Conservation (phyloP, 1,284 basidiomycete species). For the Trichosporon inkin region DNA sequence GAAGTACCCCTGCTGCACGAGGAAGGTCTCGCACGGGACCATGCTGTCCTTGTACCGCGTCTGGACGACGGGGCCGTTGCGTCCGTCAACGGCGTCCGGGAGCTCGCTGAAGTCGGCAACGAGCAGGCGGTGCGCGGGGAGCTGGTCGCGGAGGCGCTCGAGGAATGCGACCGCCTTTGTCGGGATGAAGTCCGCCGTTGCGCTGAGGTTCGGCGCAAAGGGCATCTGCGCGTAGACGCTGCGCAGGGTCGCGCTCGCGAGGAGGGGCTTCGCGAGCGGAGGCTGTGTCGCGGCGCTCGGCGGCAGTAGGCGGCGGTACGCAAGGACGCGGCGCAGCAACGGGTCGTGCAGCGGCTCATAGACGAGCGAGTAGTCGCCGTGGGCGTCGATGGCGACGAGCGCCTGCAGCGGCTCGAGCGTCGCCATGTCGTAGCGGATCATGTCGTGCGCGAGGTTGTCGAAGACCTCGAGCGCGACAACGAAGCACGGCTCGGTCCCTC, state of each 20-base stretch:
- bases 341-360: conserved; percentile 84
- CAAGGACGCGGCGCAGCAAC: conserved; percentile 61
- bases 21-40: conserved; percentile 82
- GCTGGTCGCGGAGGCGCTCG: conserved; percentile 72
- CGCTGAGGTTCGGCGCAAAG: conserved; percentile 84
- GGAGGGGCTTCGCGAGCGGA: conserved; percentile 32
- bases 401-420: conserved; percentile 80
- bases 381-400: conserved; percentile 70
- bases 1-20: conserved; percentile 93
- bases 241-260: conserved; percentile 54
- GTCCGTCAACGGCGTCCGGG: conserved; percentile 78
- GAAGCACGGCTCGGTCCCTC: conserved; percentile 79
- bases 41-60: conserved; percentile 79
- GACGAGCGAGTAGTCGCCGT: conserved; percentile 79
- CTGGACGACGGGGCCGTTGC: conserved; percentile 92
- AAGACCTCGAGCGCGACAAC: conserved; percentile 93
- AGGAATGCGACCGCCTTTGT: conserved; percentile 86
- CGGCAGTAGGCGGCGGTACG: conserved; percentile 62
- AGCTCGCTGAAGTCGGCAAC: conserved; percentile 87
- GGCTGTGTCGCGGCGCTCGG: conserved; percentile 50
- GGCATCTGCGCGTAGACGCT: conserved; percentile 67
- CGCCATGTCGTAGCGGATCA: conserved; percentile 79
- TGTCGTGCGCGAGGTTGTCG: conserved; percentile 95
- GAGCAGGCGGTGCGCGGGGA: conserved; percentile 86
- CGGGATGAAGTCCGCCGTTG: conserved; percentile 79